Evolutionary conservation across 1,284 basidiomycete genomes (phyloP).

Genomic region (Cutaneotrichosporon cavernicola): DNA sequence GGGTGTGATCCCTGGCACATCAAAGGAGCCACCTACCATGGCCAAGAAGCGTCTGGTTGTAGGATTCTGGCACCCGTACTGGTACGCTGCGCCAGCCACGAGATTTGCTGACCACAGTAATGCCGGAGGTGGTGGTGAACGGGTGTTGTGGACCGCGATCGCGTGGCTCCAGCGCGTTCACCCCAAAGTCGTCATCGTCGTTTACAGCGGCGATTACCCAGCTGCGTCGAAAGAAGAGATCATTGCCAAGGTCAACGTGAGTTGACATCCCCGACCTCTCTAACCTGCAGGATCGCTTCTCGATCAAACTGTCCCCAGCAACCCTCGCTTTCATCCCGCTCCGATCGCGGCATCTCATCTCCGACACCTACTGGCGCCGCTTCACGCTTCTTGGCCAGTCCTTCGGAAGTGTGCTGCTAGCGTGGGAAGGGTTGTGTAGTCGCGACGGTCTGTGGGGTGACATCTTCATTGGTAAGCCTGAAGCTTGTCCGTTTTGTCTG

Average conservation of each 20-base stretch:
- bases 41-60: slow-evolving; percentile 56
- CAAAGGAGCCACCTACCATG: slow-evolving; percentile 31
- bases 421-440: slow-evolving; percentile 62
- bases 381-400: slow-evolving; percentile 93
- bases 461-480: slow-evolving; percentile 74
- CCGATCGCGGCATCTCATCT: slow-evolving; percentile 67
- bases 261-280: slow-evolving; percentile 26
- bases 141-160: slow-evolving; percentile 92
- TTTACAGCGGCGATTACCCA: slow-evolving; percentile 83
- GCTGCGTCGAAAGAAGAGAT: slow-evolving; percentile 78
- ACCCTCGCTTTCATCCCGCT: slow-evolving; percentile 78
- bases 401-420: slow-evolving; percentile 78
- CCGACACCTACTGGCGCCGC: slow-evolving; percentile 77
- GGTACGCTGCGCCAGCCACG: slow-evolving; percentile 58
- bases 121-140: slow-evolving; percentile 94
- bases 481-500: background rate
- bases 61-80: slow-evolving; percentile 95
- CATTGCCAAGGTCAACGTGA: slow-evolving; percentile 74
- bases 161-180: slow-evolving; percentile 72
- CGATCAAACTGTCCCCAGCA: slow-evolving; percentile 66
- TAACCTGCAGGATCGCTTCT: slow-evolving; percentile 69
- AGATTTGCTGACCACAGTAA: slow-evolving; percentile 62
- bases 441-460: slow-evolving; percentile 58
- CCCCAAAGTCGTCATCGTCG: slow-evolving; percentile 68
- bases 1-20: slow-evolving; percentile 36